Evolutionary conservation across 257 asterid species (phyloP).

Genomic region (Handroanthus guayacan): DNA sequence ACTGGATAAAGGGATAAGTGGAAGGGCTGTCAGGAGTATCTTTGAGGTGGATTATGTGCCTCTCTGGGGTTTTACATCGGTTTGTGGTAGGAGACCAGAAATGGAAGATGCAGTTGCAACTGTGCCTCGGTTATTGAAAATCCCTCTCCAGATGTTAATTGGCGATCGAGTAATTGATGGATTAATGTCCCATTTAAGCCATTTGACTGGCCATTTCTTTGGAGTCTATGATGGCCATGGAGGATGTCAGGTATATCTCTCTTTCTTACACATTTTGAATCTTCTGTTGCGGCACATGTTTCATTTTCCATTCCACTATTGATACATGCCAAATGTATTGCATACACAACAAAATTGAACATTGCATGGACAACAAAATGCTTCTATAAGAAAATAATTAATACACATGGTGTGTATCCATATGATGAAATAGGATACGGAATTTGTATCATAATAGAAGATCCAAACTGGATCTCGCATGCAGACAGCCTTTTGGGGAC

Average conservation of each 20-base stretch:
- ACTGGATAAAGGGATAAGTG: slow-evolving; percentile 44
- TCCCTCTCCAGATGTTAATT: slow-evolving; percentile 69
- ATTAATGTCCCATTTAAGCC: slow-evolving; percentile 56
- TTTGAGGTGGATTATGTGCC: slow-evolving; percentile 89
- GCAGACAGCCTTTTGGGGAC: background rate
- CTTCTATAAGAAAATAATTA: too few species aligned
- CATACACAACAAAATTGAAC: too few species aligned
- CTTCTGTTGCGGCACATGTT: too few species aligned
- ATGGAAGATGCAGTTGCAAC: slow-evolving; percentile 87
- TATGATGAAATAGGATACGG: too few species aligned
- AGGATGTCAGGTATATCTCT: slow-evolving; percentile 76
- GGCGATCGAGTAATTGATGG: slow-evolving; percentile 67
- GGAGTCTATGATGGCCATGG: slow-evolving; percentile 99
- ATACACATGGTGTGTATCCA: too few species aligned
- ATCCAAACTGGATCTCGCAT: background rate
- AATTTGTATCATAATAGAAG: too few species aligned
- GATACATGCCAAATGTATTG: too few species aligned
- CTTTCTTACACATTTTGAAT: background rate
- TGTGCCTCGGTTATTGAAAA: slow-evolving; percentile 72
- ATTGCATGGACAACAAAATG: too few species aligned
- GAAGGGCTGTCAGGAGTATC: slow-evolving; percentile 61
- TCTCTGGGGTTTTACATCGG: slow-evolving; percentile 80
- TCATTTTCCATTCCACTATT: too few species aligned
- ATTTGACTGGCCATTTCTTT: slow-evolving; percentile 84
- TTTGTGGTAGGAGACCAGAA: slow-evolving; percentile 94